Evolutionary conservation across 139 green algal species (phyloP), one percentile per base, ranked within the genome.

Genomic region (Coelastrella sp.): DNA sequence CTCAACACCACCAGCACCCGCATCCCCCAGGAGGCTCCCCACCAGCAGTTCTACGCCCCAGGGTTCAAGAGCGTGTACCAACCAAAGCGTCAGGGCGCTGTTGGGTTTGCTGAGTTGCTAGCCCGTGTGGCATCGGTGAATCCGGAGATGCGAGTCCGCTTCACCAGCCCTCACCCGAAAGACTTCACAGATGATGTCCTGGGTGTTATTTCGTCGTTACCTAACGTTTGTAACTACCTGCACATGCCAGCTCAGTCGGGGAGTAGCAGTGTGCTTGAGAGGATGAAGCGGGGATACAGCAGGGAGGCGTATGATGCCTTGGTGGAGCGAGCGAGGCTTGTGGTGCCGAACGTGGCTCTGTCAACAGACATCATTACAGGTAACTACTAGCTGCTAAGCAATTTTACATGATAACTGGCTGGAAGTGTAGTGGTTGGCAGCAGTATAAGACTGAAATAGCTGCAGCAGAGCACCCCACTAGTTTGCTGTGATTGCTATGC

Each of bases 171-270:
- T 56, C 97, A 99, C 88, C 97, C 97, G 2, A 99, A 99, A 73
- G 96, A 97, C 89, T 98, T 97, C 87, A 94, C 90, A 8, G 92
- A 96, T 86, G 95, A 96, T n/a, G 95, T 97, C n/a, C 76, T 98
- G 23, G 71, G 94, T 79, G 93, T 97, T 58, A 96, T 99, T 60
- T 64, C 91, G 0, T 78, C 66, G 4, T 93, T 92, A 7, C 89
- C 92, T 66, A 99, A 99, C 90, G 93, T 99, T 20, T 98, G 95
- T 90, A 97, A 96, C 74, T 93, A 96, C 86, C 89, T 99, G 77
- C 97, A 99, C 95, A 96, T 99, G 95, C 97, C 97, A 2, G 97
- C 96, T 8, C 97, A 99, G 94, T 98, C 95, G 73, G 97, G 97
- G 22, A 95, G 79, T 83, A 95, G 88, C 61, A 66, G 65, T 19